Conservation (phyloP, 2,329 filamentous ascomycete genomes). For the Akanthomyces lecanii region DNA sequence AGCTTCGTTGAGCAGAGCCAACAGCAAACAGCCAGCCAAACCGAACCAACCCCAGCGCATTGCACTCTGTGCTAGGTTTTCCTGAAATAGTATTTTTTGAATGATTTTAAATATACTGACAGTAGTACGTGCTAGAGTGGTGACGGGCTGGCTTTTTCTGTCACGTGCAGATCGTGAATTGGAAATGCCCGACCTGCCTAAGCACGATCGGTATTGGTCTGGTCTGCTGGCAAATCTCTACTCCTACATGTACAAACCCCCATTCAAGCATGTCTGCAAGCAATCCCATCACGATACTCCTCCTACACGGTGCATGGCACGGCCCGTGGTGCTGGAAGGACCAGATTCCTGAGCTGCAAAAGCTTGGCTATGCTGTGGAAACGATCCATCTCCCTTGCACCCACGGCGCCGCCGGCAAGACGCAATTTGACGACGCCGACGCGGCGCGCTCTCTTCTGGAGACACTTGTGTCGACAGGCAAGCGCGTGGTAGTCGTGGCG, state of each 20-base stretch:
- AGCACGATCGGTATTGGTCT: not conserved
- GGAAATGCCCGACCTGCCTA: not conserved
- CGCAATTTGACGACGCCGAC: slow-evolving; percentile 29
- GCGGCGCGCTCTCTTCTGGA: slow-evolving; percentile 27
- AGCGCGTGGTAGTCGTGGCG: slow-evolving; percentile 38
- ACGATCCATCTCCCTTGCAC: slow-evolving; percentile 29
- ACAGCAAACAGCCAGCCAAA: too few species aligned
- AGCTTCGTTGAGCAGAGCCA: too few species aligned
- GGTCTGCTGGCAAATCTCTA: too few species aligned
- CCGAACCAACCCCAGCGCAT: too few species aligned
- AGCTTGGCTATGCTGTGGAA: slow-evolving; percentile 25
- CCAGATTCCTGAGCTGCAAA: slow-evolving; percentile 28
- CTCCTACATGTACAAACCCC: too few species aligned
- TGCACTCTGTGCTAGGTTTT: too few species aligned
- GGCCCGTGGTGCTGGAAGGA: slow-evolving; percentile 27
- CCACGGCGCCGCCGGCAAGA: slow-evolving; percentile 25
- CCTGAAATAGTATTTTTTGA: too few species aligned
- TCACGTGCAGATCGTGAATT: not conserved
- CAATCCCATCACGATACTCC: slow-evolving; percentile 26
- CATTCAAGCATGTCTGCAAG: not conserved
- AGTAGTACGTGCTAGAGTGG: not conserved
- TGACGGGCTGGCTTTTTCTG: not conserved
- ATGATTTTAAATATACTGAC: too few species aligned
- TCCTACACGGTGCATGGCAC: slow-evolving; percentile 39
- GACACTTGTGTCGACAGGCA: slow-evolving; percentile 30